A percentile compares a stretch with the other conserved stretches of the same genome.
phyloP scores from a whole-genome alignment of 345 rosid genomes.

The Syzygium oleosum region DNA sequence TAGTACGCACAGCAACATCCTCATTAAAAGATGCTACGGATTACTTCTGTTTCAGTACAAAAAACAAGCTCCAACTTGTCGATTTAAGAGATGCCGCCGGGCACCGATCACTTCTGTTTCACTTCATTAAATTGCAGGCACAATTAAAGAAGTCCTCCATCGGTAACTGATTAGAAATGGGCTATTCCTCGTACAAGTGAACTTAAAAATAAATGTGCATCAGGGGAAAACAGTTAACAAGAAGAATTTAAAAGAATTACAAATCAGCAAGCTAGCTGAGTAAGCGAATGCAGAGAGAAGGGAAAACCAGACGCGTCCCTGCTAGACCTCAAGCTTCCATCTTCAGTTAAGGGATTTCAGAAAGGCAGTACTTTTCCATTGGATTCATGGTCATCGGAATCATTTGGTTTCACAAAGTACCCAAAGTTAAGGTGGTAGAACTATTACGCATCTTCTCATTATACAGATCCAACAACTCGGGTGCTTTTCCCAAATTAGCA shows the following conservation, averaged over 20 bases:
- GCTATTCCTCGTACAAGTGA: background rate
- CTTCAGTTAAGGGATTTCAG: background rate
- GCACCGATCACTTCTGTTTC: background rate
- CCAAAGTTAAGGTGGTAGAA: background rate
- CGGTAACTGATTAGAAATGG: background rate
- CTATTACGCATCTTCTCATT: constrained; percentile 15
- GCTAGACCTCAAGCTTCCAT: background rate
- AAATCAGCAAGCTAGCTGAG: background rate
- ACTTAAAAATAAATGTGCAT: background rate
- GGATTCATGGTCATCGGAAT: background rate
- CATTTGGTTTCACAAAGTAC: background rate
- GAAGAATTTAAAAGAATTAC: background rate
- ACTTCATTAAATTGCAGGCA: background rate
- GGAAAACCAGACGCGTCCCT: background rate
- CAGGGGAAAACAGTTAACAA: background rate
- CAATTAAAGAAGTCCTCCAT: background rate
- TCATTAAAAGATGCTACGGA: background rate
- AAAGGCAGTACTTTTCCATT: background rate
- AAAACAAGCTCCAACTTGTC: background rate
- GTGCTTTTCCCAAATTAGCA: background rate
- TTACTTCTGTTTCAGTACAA: background rate
- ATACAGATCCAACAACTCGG: constrained; percentile 11
- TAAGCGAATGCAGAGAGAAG: background rate
- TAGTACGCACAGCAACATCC: background rate
- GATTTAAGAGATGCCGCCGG: background rate